Base-by-base conservation (phyloP, 495 filamentous ascomycete species). In the Talaromyces adpressus region DNA sequence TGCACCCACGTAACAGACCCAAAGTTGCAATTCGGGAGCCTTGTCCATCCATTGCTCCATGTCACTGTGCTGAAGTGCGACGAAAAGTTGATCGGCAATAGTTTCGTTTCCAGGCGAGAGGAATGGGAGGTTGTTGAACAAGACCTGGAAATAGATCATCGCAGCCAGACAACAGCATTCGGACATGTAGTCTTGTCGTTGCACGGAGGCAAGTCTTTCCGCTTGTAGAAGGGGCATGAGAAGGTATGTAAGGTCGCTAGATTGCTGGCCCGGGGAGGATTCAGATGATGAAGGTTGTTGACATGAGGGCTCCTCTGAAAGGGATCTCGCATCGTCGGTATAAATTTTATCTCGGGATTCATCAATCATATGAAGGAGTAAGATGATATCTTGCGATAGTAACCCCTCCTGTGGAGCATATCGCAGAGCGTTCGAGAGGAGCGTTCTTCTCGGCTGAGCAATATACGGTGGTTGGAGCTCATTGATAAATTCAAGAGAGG, bases 141-240 rank as follows among this genome's bases (percentile, higher is more conserved):
- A 11, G 18, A 36, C 57, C 39, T 36, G 30, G 29, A n/a, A 59
- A 29, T 59, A 59, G 30, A 59, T 59, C 14, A 59, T 59, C 16
- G 57, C 57, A 22, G 57, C 57, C n/a, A 59, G 30, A 23, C 57
- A 59, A 6, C 57, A 59, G 57, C 57, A 34, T 23, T 59, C 57
- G 30, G 57, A 59, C 5, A 59, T 59, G 39, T 59, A 59, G 57
- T 59, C 30, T 32, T 36, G 29, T 22, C 30, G 14, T 36, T 59
- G 57, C 1, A 18, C 1, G 16, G 57, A 59, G 30, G 57, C 57
- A 18, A 59, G 57, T 7, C 57, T 39, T 59, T 59, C 57, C 2
- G 34, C 57, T 23, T 36, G 30, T 34, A 59, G 32, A 41, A 59
- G 57, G n/a, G 45, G 45, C 32, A 39, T 59, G 18, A 59, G 29